A percentile compares a stretch with the other conserved stretches of the same genome.
phyloP scores from a whole-genome alignment of 2,329 filamentous ascomycete genomes.

The Clarireedia paspali region DNA sequence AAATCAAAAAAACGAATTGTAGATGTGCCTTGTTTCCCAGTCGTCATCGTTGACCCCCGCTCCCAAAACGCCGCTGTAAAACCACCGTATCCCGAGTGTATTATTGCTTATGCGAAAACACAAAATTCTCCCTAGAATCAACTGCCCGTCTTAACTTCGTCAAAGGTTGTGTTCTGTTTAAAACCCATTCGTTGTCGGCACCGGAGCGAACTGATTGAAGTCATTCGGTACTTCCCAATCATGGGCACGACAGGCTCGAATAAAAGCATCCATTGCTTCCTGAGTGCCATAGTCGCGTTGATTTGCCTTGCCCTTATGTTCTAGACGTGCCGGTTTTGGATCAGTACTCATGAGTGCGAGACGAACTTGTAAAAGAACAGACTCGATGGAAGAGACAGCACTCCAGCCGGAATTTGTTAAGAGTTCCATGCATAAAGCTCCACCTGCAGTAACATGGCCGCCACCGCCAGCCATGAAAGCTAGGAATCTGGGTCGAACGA shows the following conservation, averaged over 20 bases:
- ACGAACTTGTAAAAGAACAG: constrained; percentile 71
- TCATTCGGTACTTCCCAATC: constrained; percentile 66
- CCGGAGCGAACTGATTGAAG: constrained; percentile 33
- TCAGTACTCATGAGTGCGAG: constrained; percentile 65
- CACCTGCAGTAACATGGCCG: constrained; percentile 77
- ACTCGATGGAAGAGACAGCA: constrained; percentile 65
- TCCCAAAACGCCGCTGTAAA: too few relatives aligned
- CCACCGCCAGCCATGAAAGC: constrained; percentile 67
- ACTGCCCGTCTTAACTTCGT: too few relatives aligned
- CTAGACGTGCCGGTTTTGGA: constrained; percentile 64
- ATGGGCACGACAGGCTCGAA: constrained; percentile 58
- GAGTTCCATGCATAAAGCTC: constrained; percentile 77
- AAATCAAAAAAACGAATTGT: too few relatives aligned
- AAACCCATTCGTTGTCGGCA: background rate
- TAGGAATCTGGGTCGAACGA: constrained; percentile 73
- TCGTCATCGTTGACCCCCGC: too few relatives aligned
- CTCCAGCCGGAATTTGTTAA: constrained; percentile 80
- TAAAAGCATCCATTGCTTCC: constrained; percentile 69
- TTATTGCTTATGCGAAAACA: too few relatives aligned
- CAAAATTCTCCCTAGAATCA: too few relatives aligned
- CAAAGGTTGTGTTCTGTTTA: background rate
- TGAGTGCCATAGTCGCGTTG: constrained; percentile 52
- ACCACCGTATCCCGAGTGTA: too few relatives aligned
- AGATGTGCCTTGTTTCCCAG: too few relatives aligned
- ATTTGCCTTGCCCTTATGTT: constrained; percentile 15